Evolutionary conservation across 2,329 filamentous ascomycete genomes (phyloP).

Genomic region (Alternaria incomplexa): DNA sequence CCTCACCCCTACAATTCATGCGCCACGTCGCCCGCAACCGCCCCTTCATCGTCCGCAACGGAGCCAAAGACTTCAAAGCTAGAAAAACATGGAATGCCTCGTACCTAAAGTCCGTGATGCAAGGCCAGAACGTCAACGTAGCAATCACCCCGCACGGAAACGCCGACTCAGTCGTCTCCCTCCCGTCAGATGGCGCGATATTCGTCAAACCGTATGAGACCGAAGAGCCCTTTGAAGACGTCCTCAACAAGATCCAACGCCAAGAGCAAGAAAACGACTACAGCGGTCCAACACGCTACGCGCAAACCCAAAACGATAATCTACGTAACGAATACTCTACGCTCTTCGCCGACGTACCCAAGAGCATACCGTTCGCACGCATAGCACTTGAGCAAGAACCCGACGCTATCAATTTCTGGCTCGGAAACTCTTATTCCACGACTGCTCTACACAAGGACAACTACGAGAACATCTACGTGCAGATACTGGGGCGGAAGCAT

Average conservation of each 20-base stretch:
- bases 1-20: conserved; percentile 80
- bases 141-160: conserved; percentile 76
- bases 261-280: conserved; percentile 55
- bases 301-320: conserved; percentile 85
- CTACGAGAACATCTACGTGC: conserved; percentile 85
- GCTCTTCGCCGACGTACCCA: conserved; percentile 68
- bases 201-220: conserved; percentile 78
- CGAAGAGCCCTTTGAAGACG: conserved; percentile 65
- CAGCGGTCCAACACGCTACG: conserved; percentile 58
- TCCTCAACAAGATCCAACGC: conserved; percentile 65
- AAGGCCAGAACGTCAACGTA: conserved; percentile 69
- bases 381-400: conserved; percentile 70
- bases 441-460: conserved; percentile 82
- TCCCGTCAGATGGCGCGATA: conserved; percentile 56
- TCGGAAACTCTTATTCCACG: conserved; percentile 70
- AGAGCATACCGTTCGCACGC: conserved; percentile 72
- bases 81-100: conserved; percentile 66
- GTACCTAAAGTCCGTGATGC: conserved; percentile 64
- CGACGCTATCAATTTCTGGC: conserved; percentile 84
- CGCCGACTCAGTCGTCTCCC: conserved; percentile 67
- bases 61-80: conserved; percentile 68
- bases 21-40: conserved; percentile 75
- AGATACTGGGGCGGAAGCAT: conserved; percentile 74
- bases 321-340: conserved; percentile 72
- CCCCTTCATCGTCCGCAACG: conserved; percentile 74